Conservation (phyloP, 139 green algal genomes). For the Tetraselmis chui region DNA sequence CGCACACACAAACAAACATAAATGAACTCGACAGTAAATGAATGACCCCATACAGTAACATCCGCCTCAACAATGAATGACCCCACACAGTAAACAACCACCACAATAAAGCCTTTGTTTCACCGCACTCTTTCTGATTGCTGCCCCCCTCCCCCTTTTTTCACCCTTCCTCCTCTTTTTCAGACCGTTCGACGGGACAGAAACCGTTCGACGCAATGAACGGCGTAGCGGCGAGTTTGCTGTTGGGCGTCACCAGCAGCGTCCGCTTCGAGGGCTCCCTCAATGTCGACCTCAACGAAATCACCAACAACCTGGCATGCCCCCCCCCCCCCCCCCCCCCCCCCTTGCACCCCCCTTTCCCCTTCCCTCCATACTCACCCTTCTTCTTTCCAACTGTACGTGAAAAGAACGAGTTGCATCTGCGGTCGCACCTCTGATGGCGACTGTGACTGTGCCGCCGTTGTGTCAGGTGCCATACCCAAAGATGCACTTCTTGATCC, state of each 20-base stretch:
- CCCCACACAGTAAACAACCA: no score
- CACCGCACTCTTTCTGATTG: no score
- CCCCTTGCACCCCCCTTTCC: slow-evolving; percentile 33
- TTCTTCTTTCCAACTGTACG: no score
- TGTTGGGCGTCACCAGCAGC: slow-evolving; percentile 66
- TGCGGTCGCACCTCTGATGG: background rate
- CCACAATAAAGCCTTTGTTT: no score
- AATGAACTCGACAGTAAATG: no score
- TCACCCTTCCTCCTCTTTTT: no score
- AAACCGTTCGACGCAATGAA: slow-evolving; percentile 75
- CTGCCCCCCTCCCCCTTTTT: no score
- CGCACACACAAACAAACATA: no score
- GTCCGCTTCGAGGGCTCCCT: slow-evolving; percentile 64
- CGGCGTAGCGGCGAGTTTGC: slow-evolving; percentile 57
- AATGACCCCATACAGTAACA: no score
- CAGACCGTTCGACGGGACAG: background rate
- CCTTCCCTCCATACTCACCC: no score
- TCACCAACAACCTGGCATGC: slow-evolving; percentile 77
- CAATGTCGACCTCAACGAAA: slow-evolving; percentile 78
- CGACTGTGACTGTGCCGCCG: background rate
- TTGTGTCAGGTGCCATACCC: slow-evolving; percentile 33
- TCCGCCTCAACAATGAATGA: no score
- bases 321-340: slow-evolving; percentile 24
- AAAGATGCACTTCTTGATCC: slow-evolving; percentile 73
- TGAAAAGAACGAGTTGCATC: background rate